Conservation (phyloP, 2,329 filamentous ascomycete species). For the Aspergillus hortae region DNA sequence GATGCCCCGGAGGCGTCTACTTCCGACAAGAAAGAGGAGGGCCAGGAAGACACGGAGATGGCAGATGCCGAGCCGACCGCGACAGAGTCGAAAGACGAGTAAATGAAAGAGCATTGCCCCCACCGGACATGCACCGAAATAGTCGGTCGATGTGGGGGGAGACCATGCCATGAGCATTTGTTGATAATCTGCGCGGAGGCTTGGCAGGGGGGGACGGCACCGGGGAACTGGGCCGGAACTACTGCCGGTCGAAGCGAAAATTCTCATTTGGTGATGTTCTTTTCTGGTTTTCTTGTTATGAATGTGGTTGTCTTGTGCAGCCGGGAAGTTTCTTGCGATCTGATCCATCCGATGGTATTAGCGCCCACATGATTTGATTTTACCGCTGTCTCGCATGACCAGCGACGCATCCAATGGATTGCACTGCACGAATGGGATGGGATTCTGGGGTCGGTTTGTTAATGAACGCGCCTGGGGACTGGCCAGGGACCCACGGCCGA, state of each 20-base stretch:
- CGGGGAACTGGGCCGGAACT: background rate
- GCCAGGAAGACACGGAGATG: conserved; percentile 34
- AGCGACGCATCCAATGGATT: background rate
- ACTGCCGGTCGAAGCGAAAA: background rate
- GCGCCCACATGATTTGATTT: background rate
- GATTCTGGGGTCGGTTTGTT: background rate
- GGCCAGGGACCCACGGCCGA: background rate
- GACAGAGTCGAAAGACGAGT: conserved; percentile 18
- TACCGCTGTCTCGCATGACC: background rate
- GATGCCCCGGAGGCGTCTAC: conserved; percentile 8
- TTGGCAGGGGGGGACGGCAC: background rate
- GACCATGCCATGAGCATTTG: background rate
- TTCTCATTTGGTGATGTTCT: background rate
- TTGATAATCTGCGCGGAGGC: background rate
- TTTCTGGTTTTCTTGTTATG: background rate
- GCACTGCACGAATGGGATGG: background rate
- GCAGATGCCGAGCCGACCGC: conserved; percentile 27
- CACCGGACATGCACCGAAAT: background rate
- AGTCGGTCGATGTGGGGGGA: background rate
- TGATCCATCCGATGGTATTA: too few species aligned
- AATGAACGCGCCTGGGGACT: background rate
- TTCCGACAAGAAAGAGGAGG: conserved; percentile 18
- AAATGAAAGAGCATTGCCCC: background rate
- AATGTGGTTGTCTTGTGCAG: too few species aligned
- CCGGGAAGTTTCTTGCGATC: too few species aligned